Percentiles rank a stretch among this genome's conserved stretches.
phyloP scores from a whole-genome alignment of 805 yeast genomes.

The Monosporozyma yasuniensis region DNA sequence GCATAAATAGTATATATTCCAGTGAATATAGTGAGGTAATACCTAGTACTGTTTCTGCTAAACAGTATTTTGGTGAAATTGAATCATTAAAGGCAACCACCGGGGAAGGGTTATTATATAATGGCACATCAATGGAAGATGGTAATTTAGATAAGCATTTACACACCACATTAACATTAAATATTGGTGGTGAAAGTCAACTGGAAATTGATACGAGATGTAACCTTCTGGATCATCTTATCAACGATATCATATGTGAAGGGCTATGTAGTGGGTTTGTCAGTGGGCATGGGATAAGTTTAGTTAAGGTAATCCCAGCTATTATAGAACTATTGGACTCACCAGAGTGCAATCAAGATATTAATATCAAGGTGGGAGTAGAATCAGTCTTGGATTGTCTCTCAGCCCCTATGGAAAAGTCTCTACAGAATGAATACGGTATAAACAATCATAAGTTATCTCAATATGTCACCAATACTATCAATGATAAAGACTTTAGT shows the following conservation, averaged over 20 bases:
- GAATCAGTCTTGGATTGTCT: constrained; percentile 12
- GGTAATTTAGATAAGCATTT: constrained; percentile 8
- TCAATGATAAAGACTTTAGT: constrained; percentile 6
- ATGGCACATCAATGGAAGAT: constrained; percentile 6
- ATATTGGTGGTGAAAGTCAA: constrained; percentile 26
- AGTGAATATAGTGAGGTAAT: constrained; percentile 21
- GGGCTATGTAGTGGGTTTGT: constrained; percentile 24
- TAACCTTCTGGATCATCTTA: constrained; percentile 18
- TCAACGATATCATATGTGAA: constrained; percentile 21
- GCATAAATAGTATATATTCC: constrained; percentile 21
- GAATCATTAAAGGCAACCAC: constrained; percentile 27
- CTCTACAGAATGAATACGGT: constrained; percentile 14
- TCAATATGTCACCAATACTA: constrained; percentile 12
- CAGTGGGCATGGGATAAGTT: constrained; percentile 18
- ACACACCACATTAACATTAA: constrained; percentile 23
- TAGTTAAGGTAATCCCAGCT: constrained; percentile 16
- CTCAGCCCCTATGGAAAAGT: constrained; percentile 14
- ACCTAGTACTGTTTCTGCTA: constrained; percentile 26
- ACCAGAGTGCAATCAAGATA: background rate
- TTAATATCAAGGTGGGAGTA: constrained; percentile 7
- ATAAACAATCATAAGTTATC: constrained; percentile 10
- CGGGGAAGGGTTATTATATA: constrained; percentile 26
- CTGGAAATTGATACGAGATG: constrained; percentile 26
- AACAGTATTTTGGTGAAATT: constrained; percentile 21
- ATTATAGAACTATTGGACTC: background rate